Conservation (phyloP, 495 filamentous ascomycete genomes). For the Neurospora tetrasperma region DNA sequence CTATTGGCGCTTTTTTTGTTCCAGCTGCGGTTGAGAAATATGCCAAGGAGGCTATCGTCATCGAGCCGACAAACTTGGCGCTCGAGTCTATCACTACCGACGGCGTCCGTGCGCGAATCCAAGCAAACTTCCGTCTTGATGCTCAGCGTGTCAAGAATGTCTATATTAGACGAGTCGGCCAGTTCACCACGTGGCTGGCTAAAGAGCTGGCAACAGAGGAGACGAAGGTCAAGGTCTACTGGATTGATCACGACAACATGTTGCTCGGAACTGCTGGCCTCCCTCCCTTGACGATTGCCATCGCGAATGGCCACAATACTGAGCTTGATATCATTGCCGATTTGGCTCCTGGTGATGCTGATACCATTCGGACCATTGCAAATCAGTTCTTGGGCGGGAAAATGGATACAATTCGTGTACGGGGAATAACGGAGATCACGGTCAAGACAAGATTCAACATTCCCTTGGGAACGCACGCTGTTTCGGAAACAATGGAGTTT, state of each 20-base stretch:
- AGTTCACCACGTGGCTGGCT: constrained; percentile 72
- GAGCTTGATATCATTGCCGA: constrained; percentile 68
- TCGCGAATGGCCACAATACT: constrained; percentile 68
- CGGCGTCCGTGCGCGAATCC: constrained; percentile 67
- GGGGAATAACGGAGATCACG: constrained; percentile 56
- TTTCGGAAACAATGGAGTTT: constrained; percentile 63
- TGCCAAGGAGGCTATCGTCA: constrained; percentile 66
- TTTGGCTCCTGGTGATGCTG: constrained; percentile 62
- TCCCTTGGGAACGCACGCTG: constrained; percentile 56
- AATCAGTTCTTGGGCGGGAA: constrained; percentile 80
- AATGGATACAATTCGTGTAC: constrained; percentile 53
- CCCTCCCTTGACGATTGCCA: constrained; percentile 60
- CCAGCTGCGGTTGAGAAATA: constrained; percentile 77
- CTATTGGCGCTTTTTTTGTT: constrained; percentile 61
- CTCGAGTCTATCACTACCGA: constrained; percentile 69
- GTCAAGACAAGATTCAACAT: constrained; percentile 66
- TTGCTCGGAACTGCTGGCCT: constrained; percentile 67
- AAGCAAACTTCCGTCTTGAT: constrained; percentile 72
- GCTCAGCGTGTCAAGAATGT: constrained; percentile 58
- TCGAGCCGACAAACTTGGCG: constrained; percentile 71
- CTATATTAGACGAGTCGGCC: constrained; percentile 62
- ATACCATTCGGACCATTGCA: constrained; percentile 67
- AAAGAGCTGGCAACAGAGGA: constrained; percentile 56
- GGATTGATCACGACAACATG: constrained; percentile 74
- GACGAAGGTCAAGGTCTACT: constrained; percentile 62